These are phyloP conservation scores for Begonia fuchsioides DNA, from an alignment of 306 rosid genomes.

Conservation along the genomic window DNA sequence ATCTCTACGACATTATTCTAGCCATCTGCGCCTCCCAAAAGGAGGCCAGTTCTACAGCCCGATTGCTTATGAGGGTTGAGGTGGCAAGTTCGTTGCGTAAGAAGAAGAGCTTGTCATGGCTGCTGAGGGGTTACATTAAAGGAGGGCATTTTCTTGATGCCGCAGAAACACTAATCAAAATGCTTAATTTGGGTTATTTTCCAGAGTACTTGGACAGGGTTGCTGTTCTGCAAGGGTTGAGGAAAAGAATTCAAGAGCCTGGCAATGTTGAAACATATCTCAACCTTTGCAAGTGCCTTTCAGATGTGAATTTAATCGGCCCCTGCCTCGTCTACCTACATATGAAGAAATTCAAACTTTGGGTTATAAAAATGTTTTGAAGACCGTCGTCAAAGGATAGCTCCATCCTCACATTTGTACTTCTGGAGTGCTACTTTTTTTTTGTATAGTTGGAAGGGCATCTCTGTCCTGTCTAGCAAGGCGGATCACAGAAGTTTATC, in stretches of 20 bases:
- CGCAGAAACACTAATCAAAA: constrained; percentile 64
- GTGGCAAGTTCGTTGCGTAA: constrained; percentile 41
- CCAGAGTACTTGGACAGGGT: constrained; percentile 77
- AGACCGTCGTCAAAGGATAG: background rate
- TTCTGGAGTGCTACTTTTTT: too few species aligned
- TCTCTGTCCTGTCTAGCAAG: too few species aligned
- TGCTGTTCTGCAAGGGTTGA: constrained; percentile 74
- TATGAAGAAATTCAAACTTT: constrained; percentile 62
- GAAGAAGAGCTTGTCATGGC: constrained; percentile 81
- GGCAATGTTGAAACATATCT: constrained; percentile 50
- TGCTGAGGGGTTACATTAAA: constrained; percentile 79
- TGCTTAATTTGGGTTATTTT: constrained; percentile 58
- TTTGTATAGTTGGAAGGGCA: too few species aligned
- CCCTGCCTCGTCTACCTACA: constrained; percentile 73
- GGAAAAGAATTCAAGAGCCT: constrained; percentile 47
- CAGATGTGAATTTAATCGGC: constrained; percentile 58
- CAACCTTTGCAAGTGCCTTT: constrained; percentile 67
- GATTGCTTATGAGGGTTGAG: constrained; percentile 64
- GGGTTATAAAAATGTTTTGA: constrained; percentile 73
- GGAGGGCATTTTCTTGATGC: constrained; percentile 86
- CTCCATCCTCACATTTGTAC: too few species aligned
- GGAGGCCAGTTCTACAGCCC: constrained; percentile 39
- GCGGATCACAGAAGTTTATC: too few species aligned
- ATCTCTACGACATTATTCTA: constrained; percentile 75
- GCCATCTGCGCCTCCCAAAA: constrained; percentile 90